Evolutionary conservation across 2,329 filamentous ascomycete genomes (phyloP), one percentile per base, ranked within the genome.

Genomic region (Cladorrhinum sp.): DNA sequence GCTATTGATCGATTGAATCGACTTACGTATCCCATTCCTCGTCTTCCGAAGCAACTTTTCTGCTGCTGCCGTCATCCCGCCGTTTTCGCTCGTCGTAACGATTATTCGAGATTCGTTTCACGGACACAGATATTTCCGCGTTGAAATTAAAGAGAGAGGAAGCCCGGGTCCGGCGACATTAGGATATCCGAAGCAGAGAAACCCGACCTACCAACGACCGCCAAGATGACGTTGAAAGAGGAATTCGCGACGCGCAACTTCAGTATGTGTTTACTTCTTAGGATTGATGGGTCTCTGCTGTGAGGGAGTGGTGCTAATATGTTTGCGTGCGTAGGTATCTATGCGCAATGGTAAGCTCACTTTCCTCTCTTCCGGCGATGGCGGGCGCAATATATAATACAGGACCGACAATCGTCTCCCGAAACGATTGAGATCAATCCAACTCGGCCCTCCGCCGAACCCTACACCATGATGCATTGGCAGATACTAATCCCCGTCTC

Each of bases 191-290:
- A 32, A 32, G 29, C 6, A 32, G 29, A 32, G n/a, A 32, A 32
- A 13, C 7, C 13, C 13, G 29, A 32, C 6, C 29, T 32, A 32
- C 29, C 53, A 57, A 63, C 55, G 60, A 69, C 66, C 70, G 72
- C 68, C 80, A 86, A 78, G 65, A 89, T 89, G 86, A 83, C 85
- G 74, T 81, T 90, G 78, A 84, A 84, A 76, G 87, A 90, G 72
- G 87, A 90, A 76, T 88, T 90, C 73, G 82, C 82, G 73, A 88
- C 86, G 63, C 81, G 87, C 71, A 90, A 90, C 78, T 90, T 90
- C 77, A 90, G 87, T 90, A 80, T 71, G 86, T 55, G 41, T 59
- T 57, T 22, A 29, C 52, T 52, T 61, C 55, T 38, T 51, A 1
- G 4, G 6, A 4, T 50, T 12, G 18, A 36, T 18, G 13, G 58